A percentile compares a stretch with the other conserved stretches of the same genome.
Conservation (phyloP, 2,329 filamentous ascomycete genomes). For the Berkeleyomyces rouxiae region DNA sequence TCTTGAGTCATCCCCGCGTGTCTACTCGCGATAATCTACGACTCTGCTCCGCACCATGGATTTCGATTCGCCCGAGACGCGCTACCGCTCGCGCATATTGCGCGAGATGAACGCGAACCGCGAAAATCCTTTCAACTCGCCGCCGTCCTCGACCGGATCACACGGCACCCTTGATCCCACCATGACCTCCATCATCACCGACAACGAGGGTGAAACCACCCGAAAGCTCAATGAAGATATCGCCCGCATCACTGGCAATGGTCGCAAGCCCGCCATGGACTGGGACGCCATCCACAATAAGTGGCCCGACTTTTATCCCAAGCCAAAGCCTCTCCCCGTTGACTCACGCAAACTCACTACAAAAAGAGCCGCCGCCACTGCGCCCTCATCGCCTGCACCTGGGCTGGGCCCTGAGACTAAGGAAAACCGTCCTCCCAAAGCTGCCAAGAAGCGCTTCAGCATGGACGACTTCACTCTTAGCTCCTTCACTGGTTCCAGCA, state of each 20-base stretch:
- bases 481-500: constrained; percentile 24
- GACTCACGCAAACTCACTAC: constrained; percentile 2
- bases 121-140: constrained; percentile 41
- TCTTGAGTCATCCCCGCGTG: neutral
- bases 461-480: constrained; percentile 29
- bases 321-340: constrained; percentile 21
- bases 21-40: neutral
- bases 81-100: constrained; percentile 32
- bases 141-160: constrained; percentile 39
- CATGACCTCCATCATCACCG: constrained; percentile 34
- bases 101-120: constrained; percentile 36
- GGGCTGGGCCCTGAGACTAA: constrained; percentile 21
- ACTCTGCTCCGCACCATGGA: constrained; percentile 22
- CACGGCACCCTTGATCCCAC: constrained; percentile 40
- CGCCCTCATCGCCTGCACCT: neutral
- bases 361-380: constrained; percentile 6
- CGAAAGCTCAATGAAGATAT: constrained; percentile 33
- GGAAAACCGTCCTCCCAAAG: constrained; percentile 28
- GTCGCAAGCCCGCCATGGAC: constrained; percentile 26
- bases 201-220: constrained; percentile 37
- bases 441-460: constrained; percentile 13
- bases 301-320: constrained; percentile 35
- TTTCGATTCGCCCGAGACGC: constrained; percentile 22
- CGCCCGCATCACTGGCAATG: constrained; percentile 25
- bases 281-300: constrained; percentile 31